These are phyloP conservation scores for Daldinia caldariorum DNA, from an alignment of 495 filamentous ascomycete genomes.

Conservation along the genomic window DNA sequence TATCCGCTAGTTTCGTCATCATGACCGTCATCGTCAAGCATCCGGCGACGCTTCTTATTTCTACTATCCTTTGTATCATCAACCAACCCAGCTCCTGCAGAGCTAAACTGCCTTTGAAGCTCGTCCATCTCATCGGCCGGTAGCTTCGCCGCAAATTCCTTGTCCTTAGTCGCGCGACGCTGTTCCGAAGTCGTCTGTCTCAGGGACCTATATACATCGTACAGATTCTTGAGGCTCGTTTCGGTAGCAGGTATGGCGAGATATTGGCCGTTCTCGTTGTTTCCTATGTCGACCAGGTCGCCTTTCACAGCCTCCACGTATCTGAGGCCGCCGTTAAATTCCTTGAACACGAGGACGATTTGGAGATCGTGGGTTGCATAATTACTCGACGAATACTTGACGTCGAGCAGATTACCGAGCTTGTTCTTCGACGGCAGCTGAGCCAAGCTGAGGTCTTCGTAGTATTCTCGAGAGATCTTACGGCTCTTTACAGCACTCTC, in stretches of 20 bases:
- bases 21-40: conserved; percentile 36
- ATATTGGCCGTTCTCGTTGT: conserved; percentile 6
- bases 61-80: background rate
- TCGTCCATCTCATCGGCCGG: conserved; percentile 30
- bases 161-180: conserved; percentile 32
- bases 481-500: conserved; percentile 5
- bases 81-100: background rate
- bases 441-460: conserved; percentile 24
- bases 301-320: conserved; percentile 27
- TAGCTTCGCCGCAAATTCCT: conserved; percentile 24
- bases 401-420: conserved; percentile 35
- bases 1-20: conserved; percentile 2
- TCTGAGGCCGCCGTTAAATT: conserved; percentile 3
- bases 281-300: background rate
- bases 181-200: conserved; percentile 26
- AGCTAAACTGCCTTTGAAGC: conserved; percentile 20
- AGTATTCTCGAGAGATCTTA: conserved; percentile 37
- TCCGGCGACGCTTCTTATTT: conserved; percentile 28
- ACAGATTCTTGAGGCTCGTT: conserved; percentile 36
- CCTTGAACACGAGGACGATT: conserved; percentile 14
- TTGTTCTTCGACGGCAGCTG: conserved; percentile 33
- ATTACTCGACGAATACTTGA: conserved; percentile 29
- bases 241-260: conserved; percentile 22
- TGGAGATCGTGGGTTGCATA: conserved; percentile 26
- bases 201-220: conserved; percentile 25